These are phyloP conservation scores for Daldinia grandis DNA, from an alignment of 495 filamentous ascomycete genomes.

Conservation along the genomic window DNA sequence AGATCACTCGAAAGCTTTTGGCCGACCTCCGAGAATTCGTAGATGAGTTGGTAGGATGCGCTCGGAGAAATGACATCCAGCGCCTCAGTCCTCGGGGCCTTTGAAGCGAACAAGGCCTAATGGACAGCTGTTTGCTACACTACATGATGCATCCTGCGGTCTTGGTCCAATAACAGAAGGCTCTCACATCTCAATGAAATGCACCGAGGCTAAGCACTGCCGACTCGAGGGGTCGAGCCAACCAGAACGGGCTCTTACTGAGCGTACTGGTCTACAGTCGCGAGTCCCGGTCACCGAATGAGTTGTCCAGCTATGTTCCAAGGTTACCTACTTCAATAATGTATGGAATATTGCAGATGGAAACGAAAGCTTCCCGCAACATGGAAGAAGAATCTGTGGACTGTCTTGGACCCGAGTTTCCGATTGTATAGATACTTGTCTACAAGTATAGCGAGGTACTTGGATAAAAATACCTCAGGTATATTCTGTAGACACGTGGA, in stretches of 20 bases:
- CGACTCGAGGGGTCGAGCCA: conserved; percentile 35
- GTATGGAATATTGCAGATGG: conserved; percentile 37
- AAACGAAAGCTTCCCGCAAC: conserved; percentile 22
- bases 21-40: neutral
- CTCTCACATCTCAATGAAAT: conserved; percentile 35
- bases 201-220: conserved; percentile 41
- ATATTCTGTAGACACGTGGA: neutral
- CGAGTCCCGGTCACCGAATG: conserved; percentile 27
- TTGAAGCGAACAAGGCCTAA: conserved; percentile 4
- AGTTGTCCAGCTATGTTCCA: conserved; percentile 24
- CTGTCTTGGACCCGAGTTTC: conserved; percentile 3
- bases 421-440: conserved; percentile 5
- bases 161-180: conserved; percentile 33
- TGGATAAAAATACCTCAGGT: neutral
- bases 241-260: conserved; percentile 18
- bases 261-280: conserved; percentile 1
- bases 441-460: neutral
- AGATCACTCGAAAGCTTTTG: neutral
- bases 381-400: neutral
- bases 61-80: neutral
- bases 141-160: conserved; percentile 27
- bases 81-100: neutral
- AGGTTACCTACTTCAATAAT: conserved; percentile 40
- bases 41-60: neutral
- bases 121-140: conserved; percentile 43